Conservation (phyloP, 495 filamentous ascomycete species). For the Melanomma pulvis-pyrius region DNA sequence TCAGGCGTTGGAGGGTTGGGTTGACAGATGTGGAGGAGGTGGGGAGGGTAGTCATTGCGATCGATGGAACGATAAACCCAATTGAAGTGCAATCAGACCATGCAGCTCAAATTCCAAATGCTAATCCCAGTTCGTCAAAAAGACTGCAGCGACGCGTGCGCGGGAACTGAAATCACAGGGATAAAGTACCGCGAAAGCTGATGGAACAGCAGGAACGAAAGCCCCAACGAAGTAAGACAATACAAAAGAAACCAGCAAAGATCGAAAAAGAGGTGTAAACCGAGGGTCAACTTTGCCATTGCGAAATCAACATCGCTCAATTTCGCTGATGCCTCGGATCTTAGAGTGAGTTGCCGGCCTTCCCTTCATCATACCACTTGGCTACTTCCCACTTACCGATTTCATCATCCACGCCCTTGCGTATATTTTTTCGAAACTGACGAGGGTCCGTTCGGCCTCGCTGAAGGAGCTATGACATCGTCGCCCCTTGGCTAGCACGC, state of each 20-base stretch:
- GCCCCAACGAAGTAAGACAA: no score
- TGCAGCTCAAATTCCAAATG: neutral
- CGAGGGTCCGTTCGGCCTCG: neutral
- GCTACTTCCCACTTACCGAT: no score
- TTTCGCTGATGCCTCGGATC: slow-evolving; percentile 32
- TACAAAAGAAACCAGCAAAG: neutral
- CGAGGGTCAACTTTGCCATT: neutral
- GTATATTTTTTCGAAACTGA: no score
- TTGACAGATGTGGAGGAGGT: neutral
- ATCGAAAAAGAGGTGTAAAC: neutral
- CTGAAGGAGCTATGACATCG: no score
- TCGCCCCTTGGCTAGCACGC: no score
- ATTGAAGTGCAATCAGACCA: no score
- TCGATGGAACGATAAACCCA: neutral
- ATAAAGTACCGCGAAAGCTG: neutral
- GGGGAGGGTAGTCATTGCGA: neutral
- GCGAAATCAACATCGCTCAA: neutral
- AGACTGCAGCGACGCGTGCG: neutral
- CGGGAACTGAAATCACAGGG: neutral
- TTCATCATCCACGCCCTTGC: no score
- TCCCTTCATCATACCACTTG: neutral
- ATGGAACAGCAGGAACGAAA: no score
- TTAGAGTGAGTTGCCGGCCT: neutral
- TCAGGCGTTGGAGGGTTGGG: slow-evolving; percentile 20
- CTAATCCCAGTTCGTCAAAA: neutral